Base-by-base conservation (phyloP, 1,139 yeast genomes). In the Blastobotrys indianensis region DNA sequence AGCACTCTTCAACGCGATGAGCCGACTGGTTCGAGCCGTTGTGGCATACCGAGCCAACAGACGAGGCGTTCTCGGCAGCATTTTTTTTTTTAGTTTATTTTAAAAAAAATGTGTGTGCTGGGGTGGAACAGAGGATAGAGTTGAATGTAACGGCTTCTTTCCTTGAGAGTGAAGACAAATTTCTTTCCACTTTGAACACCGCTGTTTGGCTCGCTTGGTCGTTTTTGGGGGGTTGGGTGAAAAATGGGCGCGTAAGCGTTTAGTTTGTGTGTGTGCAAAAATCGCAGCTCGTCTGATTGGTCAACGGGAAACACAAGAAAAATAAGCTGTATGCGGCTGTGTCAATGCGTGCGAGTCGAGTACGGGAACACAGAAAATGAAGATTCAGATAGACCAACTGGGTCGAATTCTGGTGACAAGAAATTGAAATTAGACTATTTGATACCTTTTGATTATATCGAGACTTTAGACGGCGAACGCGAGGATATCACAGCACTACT, bases 11-110 rank as follows among this genome's bases (percentile, higher is more conserved):
- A 20, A 20, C 25, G 25, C 25, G 25, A 20, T 20, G 32, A 41
- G 29, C 17, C 46, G 42, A 41, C 36, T 39, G 28, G 37, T 45
- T 42, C 49, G 51, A 37, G 48, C 40, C 41, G 39, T n/a, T 48
- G 44, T 49, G 32, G 41, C 35, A 36, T 40, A 37, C 23, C 47
- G 41, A 32, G 41, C 44, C 32, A 49, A 43, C 42, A 46, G 48
- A 20, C 47, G 46, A 37, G 53, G 25, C 25, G 25, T 31, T 40
- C 51, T 43, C 40, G 52, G 47, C 41, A 52, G 49, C 56, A 51
- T 48, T 39, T n/a, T 13, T 34, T 15, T 33, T 15, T n/a, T 29
- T 36, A 30, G 29, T 8, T 10, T 39, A 30, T 32, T 7, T 39
- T 30, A 16, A 32, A 35, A 25, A 35, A 16, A 28, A 12, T 11